Evolutionary conservation across 805 yeast genomes (phyloP), one percentile per base, ranked within the genome.

Genomic region (Yamadazyma phyllophila): DNA sequence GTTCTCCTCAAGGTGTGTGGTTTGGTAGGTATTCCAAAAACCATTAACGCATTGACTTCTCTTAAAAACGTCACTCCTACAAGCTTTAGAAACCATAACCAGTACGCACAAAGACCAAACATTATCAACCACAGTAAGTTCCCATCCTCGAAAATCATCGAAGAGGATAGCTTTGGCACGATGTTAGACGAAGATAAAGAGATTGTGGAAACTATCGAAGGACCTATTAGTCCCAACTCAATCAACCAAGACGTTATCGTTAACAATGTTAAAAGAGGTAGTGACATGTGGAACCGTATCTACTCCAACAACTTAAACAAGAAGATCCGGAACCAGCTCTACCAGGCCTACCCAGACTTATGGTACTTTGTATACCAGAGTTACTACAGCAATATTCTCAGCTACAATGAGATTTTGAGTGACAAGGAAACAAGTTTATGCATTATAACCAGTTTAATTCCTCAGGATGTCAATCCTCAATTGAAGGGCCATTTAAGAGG

Each of bases 381-480:
- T 59, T 91, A 85, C 12, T 91, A 91, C 59, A 80, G 88, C 0
- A 89, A 95, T 4, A 65, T 91, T 29, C 72, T 91, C 49, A 83
- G 96, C 15, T 85, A 66, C 61, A 77, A 81, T 13, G 83, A 74
- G 2, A 73, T 88, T 1, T 64, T 91, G 26, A 58, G 73, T 3
- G 81, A 85, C 1, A 73, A 71, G 51, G 96, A 89, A 51, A 85
- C 96, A 1, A 82, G 92, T 27, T 60, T 88, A 47, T 83, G 88
- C 27, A 80, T 91, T 2, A 78, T 91, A 13, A 83, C 95, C 0
- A 76, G 92, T 49, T 73, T 91, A 53, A 82, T 91, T 9, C 97
- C 97, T 1, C 96, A 88, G 60, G 96, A 91, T 62, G 97, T 91
- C 9, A 88, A 87, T 54, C 96, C 96, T 0, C 97, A 91, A 57